These are phyloP conservation scores for Coccomyxa sp. DNA, from an alignment of 139 green algal genomes.

Conservation along the genomic window DNA sequence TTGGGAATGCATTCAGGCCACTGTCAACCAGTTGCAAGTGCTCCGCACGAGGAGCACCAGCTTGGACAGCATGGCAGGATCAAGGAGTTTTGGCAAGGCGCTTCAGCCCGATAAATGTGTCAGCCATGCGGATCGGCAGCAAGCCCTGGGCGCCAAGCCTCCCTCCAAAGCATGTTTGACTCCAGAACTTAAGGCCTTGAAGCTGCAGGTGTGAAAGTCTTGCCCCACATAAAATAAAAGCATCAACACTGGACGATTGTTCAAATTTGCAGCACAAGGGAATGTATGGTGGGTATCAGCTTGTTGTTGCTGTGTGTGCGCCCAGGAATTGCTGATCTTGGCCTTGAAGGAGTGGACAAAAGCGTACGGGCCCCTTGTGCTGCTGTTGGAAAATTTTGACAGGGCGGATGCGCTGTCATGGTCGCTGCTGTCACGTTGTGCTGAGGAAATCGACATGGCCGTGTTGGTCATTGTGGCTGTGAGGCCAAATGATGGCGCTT, in stretches of 20 bases:
- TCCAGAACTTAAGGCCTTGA: neutral
- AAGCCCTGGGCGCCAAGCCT: too few relatives aligned
- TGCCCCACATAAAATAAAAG: neutral
- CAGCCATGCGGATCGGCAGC: neutral
- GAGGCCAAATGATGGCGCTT: conserved; percentile 36
- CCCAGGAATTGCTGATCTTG: conserved; percentile 38
- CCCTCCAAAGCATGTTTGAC: neutral
- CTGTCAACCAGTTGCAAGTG: neutral
- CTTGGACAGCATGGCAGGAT: neutral
- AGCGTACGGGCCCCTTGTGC: conserved; percentile 53
- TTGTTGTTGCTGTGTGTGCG: too few relatives aligned
- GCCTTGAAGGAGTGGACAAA: conserved; percentile 33
- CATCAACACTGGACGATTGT: too few relatives aligned
- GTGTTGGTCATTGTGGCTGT: conserved; percentile 52
- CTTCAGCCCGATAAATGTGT: too few relatives aligned
- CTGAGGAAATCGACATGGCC: conserved; percentile 27
- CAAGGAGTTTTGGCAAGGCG: too few relatives aligned
- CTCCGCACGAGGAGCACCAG: neutral
- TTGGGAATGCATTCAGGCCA: too few relatives aligned
- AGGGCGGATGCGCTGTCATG: conserved; percentile 64
- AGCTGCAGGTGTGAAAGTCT: conserved; percentile 3
- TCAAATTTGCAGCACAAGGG: too few relatives aligned
- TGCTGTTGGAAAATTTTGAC: conserved; percentile 71
- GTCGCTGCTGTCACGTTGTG: conserved; percentile 40
- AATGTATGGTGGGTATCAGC: too few relatives aligned